These are phyloP conservation scores for Fusarium buharicum DNA, from an alignment of 2,329 filamentous ascomycete species.

Conservation along the genomic window DNA sequence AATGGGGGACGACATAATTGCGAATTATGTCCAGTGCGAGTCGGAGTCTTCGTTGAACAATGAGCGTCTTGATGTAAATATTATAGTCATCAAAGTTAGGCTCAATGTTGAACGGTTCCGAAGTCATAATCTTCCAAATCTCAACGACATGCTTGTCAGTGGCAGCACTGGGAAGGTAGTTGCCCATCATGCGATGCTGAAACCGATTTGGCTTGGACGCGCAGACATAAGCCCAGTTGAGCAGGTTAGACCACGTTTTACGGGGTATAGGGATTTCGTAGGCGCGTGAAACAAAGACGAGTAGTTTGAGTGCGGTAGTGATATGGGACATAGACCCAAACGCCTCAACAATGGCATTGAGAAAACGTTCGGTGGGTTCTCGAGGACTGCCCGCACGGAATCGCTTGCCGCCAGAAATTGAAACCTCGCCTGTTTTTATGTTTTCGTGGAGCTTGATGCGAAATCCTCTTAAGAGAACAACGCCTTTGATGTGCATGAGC, in stretches of 20 bases:
- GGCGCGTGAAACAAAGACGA: constrained; percentile 70
- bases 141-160: constrained; percentile 56
- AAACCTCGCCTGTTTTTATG: constrained; percentile 30
- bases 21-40: constrained; percentile 53
- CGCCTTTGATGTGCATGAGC: constrained; percentile 47
- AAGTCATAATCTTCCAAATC: constrained; percentile 70
- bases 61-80: constrained; percentile 54
- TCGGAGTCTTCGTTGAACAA: constrained; percentile 45
- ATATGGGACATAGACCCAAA: constrained; percentile 75
- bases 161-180: constrained; percentile 49
- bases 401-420: constrained; percentile 50
- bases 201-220: constrained; percentile 51
- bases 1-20: constrained; percentile 55
- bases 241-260: constrained; percentile 71
- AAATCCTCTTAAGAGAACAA: constrained; percentile 50
- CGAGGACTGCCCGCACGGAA: constrained; percentile 63
- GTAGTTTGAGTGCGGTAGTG: constrained; percentile 64
- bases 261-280: constrained; percentile 68
- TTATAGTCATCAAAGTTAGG: constrained; percentile 68
- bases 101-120: constrained; percentile 64
- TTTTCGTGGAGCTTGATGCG: constrained; percentile 43
- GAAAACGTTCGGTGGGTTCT: constrained; percentile 66
- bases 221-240: constrained; percentile 74
- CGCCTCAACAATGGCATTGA: constrained; percentile 74
- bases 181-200: constrained; percentile 51